Evolutionary conservation across 805 yeast species (phyloP), one percentile per base, ranked within the genome.

Genomic region (Saccharomycopsis schoenii): DNA sequence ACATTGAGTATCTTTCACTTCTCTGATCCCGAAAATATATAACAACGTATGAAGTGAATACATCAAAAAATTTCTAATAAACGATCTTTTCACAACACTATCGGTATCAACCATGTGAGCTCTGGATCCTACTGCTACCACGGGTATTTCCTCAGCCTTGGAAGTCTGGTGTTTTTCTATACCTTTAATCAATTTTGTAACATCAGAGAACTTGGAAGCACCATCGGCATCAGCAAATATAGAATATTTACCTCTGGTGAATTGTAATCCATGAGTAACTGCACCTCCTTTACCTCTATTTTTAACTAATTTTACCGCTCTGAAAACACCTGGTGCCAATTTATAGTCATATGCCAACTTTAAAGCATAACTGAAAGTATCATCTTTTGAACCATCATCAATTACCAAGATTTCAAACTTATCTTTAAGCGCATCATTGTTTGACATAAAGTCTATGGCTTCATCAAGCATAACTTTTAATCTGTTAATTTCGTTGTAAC

Each of bases 171-270:
- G 51, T 60, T 71, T 68, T 41, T 71, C 60, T 12, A 60, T 61
- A 37, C 74, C 66, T 36, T 87, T 76, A 11, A 83, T 64, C 61
- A 92, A 76, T 60, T 79, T 81, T 1, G 69, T 69, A 29, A 88
- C 76, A 71, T 92, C 97, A 29, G 81, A 68, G 70, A 94, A 94
- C 66, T 80, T 78, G 29, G 96, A 86, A 4, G 99, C 98, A 40
- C 98, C 98, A 73, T 94, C 99, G 0, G 98, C 99, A 73, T 94
- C 99, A 1, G 97, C 98, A 76, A 94, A 94, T 10, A 94, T 78
- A 11, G 83, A 82, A 67, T 81, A 85, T 61, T 77, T 71, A 12
- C 98, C 99, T 52, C 89, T 76, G 2, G 85, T 75, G 67, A 83
- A 84, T 67, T 85, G 81, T 71, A 94, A 74, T 6, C 99, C 99